Evolutionary conservation across 768 basidiomycete species (phyloP).

Genomic region (Fomitopsis pulvina): DNA sequence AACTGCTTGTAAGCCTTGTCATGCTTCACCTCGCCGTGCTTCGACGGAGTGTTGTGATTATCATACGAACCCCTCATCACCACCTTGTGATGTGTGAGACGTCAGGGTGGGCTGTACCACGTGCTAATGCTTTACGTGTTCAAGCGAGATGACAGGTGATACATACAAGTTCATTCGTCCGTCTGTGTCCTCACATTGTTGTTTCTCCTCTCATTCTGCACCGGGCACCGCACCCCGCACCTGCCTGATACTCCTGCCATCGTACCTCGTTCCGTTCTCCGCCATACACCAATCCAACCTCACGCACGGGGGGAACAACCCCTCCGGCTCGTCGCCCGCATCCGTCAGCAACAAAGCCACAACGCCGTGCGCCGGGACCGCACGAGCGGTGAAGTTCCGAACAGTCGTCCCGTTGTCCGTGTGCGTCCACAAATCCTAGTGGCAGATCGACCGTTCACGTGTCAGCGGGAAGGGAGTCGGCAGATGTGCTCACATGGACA

Average conservation of each 20-base stretch:
- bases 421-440: slow-evolving; percentile 66
- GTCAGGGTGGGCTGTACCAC: no score
- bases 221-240: neutral
- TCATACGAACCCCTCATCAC: no score
- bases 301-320: slow-evolving; percentile 50
- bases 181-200: no score
- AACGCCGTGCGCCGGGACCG: slow-evolving; percentile 63
- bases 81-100: no score
- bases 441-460: neutral
- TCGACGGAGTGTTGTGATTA: no score
- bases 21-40: no score
- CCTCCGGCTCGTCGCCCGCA: slow-evolving; percentile 59
- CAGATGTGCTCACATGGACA: slow-evolving; percentile 43
- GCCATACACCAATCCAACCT: slow-evolving; percentile 51
- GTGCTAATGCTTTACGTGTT: no score
- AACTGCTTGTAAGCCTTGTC: no score
- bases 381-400: slow-evolving; percentile 49
- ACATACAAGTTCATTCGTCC: neutral
- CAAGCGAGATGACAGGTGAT: no score
- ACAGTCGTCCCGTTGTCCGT: slow-evolving; percentile 63
- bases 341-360: slow-evolving; percentile 61
- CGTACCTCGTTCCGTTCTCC: slow-evolving; percentile 42
- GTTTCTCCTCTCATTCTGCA: neutral
- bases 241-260: neutral
- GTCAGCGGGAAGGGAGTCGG: neutral